These are phyloP conservation scores for Podospora comata DNA, from an alignment of 495 filamentous ascomycete species.

Conservation along the genomic window DNA sequence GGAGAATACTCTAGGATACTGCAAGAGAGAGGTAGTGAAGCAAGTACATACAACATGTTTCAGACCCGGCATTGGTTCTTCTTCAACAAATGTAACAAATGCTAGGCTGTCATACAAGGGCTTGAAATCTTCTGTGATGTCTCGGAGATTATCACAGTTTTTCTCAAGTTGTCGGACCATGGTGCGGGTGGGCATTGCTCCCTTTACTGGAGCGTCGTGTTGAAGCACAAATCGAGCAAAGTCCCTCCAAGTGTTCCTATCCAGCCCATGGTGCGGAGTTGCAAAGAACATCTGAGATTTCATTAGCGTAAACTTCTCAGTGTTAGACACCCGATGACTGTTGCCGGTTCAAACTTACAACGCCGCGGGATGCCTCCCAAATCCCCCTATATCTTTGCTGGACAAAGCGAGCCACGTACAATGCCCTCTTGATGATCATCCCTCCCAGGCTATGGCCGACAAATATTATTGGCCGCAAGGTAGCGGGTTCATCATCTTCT, in stretches of 20 bases:
- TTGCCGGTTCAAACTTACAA: neutral
- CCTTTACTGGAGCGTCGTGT: slow-evolving; percentile 3
- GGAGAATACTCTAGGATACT: too few relatives aligned
- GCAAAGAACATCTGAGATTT: slow-evolving; percentile 21
- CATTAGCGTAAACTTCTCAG: neutral
- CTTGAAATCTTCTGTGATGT: slow-evolving; percentile 12
- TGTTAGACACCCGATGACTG: neutral
- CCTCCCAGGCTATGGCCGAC: slow-evolving; percentile 20
- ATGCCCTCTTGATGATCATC: slow-evolving; percentile 11
- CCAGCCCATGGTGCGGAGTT: slow-evolving; percentile 13
- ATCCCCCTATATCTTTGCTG: slow-evolving; percentile 2
- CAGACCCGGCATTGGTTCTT: slow-evolving; percentile 4
- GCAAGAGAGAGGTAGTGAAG: neutral
- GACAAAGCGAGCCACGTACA: neutral
- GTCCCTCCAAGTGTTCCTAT: neutral
- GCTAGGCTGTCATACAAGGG: slow-evolving; percentile 11
- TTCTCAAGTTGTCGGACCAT: slow-evolving; percentile 11
- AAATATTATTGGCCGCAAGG: slow-evolving; percentile 11
- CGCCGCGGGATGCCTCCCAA: slow-evolving; percentile 17
- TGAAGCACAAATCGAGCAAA: slow-evolving; percentile 12
- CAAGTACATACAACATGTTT: slow-evolving; percentile 1
- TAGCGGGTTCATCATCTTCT: neutral
- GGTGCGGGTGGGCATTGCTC: slow-evolving; percentile 1
- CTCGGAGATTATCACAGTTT: slow-evolving; percentile 9
- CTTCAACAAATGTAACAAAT: slow-evolving; percentile 17